These are phyloP conservation scores for Przewalskia tangutica DNA, from an alignment of 257 asterid genomes.

Conservation along the genomic window DNA sequence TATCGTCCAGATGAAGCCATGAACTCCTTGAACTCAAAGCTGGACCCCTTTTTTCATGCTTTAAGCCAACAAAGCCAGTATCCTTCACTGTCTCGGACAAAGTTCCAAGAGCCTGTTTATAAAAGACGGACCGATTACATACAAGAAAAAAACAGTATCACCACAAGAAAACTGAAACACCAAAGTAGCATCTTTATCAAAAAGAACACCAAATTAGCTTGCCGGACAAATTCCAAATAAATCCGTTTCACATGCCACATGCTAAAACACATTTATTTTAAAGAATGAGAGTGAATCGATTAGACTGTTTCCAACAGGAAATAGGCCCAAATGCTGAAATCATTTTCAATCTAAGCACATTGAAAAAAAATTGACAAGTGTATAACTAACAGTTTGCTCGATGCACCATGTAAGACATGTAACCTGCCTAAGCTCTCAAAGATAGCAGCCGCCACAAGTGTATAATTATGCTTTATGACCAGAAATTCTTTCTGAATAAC, in stretches of 20 bases:
- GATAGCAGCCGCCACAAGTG: background rate
- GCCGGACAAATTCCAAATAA: background rate
- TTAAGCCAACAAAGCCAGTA: conserved; percentile 20
- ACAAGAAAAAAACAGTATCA: no score
- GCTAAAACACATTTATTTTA: background rate
- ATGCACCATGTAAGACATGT: background rate
- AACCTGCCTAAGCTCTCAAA: background rate
- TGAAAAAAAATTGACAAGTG: background rate
- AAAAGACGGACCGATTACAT: background rate
- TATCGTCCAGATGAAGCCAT: conserved; percentile 57
- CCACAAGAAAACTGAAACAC: no score
- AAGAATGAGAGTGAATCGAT: background rate
- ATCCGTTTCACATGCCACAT: background rate
- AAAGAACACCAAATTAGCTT: background rate
- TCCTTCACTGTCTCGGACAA: conserved; percentile 63
- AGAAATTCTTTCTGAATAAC: background rate
- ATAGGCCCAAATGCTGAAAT: background rate
- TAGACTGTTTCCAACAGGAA: background rate
- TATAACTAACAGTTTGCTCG: background rate
- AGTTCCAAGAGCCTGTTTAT: conserved; percentile 74
- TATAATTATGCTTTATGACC: background rate
- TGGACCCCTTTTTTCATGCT: conserved; percentile 35
- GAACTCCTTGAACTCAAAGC: conserved; percentile 33
- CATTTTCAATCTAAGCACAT: no score
- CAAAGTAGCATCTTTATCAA: no score